Base-by-base conservation (phyloP, 208 protist species). In the Trypanosoma grayi region DNA sequence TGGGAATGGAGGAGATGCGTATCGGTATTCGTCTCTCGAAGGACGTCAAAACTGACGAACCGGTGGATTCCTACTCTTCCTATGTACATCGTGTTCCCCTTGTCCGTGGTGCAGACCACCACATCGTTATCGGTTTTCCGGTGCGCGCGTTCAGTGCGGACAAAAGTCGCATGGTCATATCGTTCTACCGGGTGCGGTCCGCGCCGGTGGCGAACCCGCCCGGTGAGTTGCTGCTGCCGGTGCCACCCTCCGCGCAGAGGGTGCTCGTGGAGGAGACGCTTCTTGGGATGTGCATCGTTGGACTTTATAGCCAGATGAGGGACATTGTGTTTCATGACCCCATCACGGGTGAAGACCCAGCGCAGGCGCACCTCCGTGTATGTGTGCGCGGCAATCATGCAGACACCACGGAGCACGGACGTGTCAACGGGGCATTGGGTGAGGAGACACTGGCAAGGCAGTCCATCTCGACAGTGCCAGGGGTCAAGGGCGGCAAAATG, bases 31-130 rank as follows among this genome's bases (percentile, higher is more conserved):
- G 83, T 8, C 67, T 92, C 4, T 89, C 82, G 11, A 78, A 66
- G 31, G 87, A 94, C 65, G 83, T 94, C 24, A 82, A 82, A 2
- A 94, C 84, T 1, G 77, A 77, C 24, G 73, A 85, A 22, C 87
- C 87, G 6, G 60, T 77, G 0, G 87, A 83, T 4, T 79, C 84
- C 4, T 90, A 90, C 50, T 94, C 87, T 9, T 90, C 84, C 4
- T 94, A 83, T 73, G 79, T 94, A 9, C 87, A 94, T 51, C 73
- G 70, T n/a, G 72, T 94, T 18, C 87, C 87, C 2, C 57, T 94
- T 10, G 33, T 74, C 43, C 82, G 85, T 60, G 50, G 66, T 4
- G 45, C 56, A 14, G 55, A 73, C 13, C 67, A 73, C 37, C 67
- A 73, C 22, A 94, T 94, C 22, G 75, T 82, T 52, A 77, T 94